Evolutionary conservation across 2,329 filamentous ascomycete species (phyloP), one percentile per base, ranked within the genome.

Genomic region (Ceratocystis cubensis): DNA sequence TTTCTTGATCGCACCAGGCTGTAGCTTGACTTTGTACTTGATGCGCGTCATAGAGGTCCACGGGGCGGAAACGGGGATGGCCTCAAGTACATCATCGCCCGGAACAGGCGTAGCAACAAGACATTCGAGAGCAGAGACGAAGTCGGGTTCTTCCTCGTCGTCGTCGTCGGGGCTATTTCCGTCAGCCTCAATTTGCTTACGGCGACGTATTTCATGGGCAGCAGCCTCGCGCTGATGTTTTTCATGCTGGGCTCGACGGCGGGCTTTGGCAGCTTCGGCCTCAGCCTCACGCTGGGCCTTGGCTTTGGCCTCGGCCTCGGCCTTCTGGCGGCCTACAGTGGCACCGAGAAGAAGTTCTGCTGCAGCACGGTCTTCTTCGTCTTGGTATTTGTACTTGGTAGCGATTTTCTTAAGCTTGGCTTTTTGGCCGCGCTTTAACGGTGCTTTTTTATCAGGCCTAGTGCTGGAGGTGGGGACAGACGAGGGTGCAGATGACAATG

Each of bases 1-100:
- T 78, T 96, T 96, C 81, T 97, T 99, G 70, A 87, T 82, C 0
- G 85, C 77, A 0, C 94, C 94, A 0, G 94, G 94, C 76, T 97
- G 94, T 71, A 99, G 76, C 79, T 99, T 99, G 65, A 87, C 89
- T 76, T 95, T 95, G 79, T 96, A 97, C 76, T 96, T 96, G 76
- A 88, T 89, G 66, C 83, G 84, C 1, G 76, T 80, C 70, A 88
- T 76, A 1, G 86, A 85, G 28, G 75, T 77, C 80, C 85, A 88
- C 1, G 86, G 86, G 3, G 82, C 86, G 71, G 86, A 88, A 2
- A 88, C 76, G 1, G 84, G 82, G 1, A 88, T 77, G 0, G 78
- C 80, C 71, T 88, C 85, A 7, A 93, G 76, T 45, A 93, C 87
- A 73, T 96, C 90, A 73, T 99, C 94, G 13, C 91, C 91, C 0